Evolutionary conservation across 2,329 filamentous ascomycete genomes (phyloP).

Genomic region (Ophiostoma perfectum): DNA sequence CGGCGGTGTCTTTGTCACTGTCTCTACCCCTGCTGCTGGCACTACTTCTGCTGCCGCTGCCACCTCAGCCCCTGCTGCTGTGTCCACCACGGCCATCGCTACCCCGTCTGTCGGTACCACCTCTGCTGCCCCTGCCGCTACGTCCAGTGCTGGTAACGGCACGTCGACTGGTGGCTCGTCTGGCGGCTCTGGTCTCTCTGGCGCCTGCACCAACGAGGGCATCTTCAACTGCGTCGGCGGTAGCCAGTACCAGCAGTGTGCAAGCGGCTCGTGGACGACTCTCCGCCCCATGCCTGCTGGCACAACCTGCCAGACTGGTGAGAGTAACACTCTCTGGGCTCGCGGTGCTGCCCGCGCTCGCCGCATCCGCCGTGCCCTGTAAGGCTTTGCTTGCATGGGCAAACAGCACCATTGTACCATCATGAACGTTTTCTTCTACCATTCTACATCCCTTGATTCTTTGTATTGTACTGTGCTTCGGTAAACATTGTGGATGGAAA

Average conservation of each 20-base stretch:
- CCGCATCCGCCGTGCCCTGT: slow-evolving; percentile 16
- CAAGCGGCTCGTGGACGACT: slow-evolving; percentile 43
- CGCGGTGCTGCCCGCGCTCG: slow-evolving; percentile 18
- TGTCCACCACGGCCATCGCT: slow-evolving; percentile 36
- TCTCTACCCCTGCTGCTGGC: slow-evolving; percentile 13
- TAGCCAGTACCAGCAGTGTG: slow-evolving; percentile 47
- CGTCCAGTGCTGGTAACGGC: slow-evolving; percentile 14
- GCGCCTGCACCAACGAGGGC: slow-evolving; percentile 44
- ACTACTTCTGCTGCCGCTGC: not conserved
- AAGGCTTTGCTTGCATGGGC: not conserved
- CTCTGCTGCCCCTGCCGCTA: slow-evolving; percentile 22
- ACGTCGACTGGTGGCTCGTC: slow-evolving; percentile 13
- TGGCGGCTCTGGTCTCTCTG: slow-evolving; percentile 35
- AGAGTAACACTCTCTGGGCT: slow-evolving; percentile 29
- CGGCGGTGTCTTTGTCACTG: slow-evolving; percentile 40
- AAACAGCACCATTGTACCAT: not conserved
- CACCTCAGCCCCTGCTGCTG: slow-evolving; percentile 25
- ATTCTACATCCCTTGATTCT: not conserved
- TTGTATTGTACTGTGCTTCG: not conserved
- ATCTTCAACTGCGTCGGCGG: slow-evolving; percentile 46
- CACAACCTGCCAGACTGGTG: slow-evolving; percentile 41
- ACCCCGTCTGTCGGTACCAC: slow-evolving; percentile 12
- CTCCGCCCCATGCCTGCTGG: slow-evolving; percentile 41
- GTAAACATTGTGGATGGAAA: not conserved
- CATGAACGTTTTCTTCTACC: not conserved